Evolutionary conservation across 352 stramenopile species (phyloP), one percentile per base, ranked within the genome.

Genomic region (Phytophthora pinifolia): DNA sequence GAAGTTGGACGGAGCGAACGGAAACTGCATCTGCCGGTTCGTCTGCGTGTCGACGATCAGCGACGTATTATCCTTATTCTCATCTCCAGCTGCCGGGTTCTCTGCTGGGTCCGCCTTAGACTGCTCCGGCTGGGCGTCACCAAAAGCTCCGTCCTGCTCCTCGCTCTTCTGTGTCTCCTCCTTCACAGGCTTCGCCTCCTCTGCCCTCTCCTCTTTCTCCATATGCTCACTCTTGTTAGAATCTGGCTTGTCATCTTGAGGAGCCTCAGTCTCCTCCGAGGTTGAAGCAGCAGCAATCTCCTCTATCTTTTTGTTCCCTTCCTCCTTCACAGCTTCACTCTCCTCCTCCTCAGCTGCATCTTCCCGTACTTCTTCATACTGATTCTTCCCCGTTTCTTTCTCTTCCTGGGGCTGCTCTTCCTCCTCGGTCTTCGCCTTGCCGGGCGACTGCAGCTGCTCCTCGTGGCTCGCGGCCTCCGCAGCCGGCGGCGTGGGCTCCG

Each of bases 1-100:
- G 57, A 89, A 89, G 15, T 81, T 81, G 5, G 77, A 76, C 9
- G 80, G 69, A 13, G 75, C 71, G 34, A 83, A 88, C 22, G 77
- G 67, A 35, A 85, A 86, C 56, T 85, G 73, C 57, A 76, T 68
- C 52, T 74, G 50, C 14, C 13, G 46, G 18, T 43, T 57, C 32
- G 45, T 33, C 20, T 54, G 50, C 2, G 33, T 69, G 29, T 73
- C 54, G 18, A 62, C 49, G 32, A 30, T 59, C 15, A 60, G 49
- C 14, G 46, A 13, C 34, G 34, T 14, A 4, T 50, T 38, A 1
- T 37, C 42, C 14, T 1, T 46, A 2, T 9, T 17, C 4, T 50
- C 36, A 10, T 56, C 43, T 15, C n/a, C 20, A 30, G 9, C 6
- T 13, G 34, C 29, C 17, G 25, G n/a, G 18, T 47, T 41, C 17